phyloP scores from a whole-genome alignment of 768 basidiomycete genomes.

The Leccinum arenicola region DNA sequence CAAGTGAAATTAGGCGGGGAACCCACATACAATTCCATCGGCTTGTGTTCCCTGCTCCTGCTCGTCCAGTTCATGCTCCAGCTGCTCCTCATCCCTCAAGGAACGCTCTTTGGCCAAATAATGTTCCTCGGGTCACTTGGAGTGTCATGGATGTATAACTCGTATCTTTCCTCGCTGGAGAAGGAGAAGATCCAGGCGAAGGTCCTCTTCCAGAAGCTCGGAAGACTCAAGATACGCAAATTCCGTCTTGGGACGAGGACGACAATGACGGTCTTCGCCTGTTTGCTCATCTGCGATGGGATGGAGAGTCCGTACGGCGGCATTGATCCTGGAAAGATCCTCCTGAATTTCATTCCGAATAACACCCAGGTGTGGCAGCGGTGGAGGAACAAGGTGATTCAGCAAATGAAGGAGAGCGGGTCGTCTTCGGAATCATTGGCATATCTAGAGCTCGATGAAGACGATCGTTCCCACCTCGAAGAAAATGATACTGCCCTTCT shows the following conservation, averaged over 20 bases:
- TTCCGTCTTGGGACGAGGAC: slow-evolving; percentile 24
- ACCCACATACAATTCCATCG: slow-evolving; percentile 19
- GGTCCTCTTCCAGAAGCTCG: slow-evolving; percentile 17
- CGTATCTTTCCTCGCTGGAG: slow-evolving; percentile 38
- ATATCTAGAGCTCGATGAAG: slow-evolving; percentile 1
- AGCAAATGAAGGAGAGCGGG: slow-evolving; percentile 13
- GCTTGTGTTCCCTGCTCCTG: slow-evolving; percentile 32
- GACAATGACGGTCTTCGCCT: slow-evolving; percentile 23
- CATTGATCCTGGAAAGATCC: slow-evolving; percentile 14
- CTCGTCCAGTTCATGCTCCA: slow-evolving; percentile 33
- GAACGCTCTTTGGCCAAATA: slow-evolving; percentile 33
- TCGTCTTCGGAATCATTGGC: not conserved
- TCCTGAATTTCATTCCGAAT: slow-evolving; percentile 22
- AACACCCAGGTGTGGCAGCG: slow-evolving; percentile 23
- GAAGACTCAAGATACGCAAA: slow-evolving; percentile 14
- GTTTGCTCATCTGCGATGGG: slow-evolving; percentile 25
- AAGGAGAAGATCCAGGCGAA: slow-evolving; percentile 27
- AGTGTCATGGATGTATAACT: slow-evolving; percentile 36
- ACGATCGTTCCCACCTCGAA: slow-evolving; percentile 9
- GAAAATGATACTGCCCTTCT: slow-evolving; percentile 14
- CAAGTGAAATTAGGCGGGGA: slow-evolving; percentile 13
- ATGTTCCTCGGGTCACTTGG: slow-evolving; percentile 33
- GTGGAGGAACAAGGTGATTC: slow-evolving; percentile 24
- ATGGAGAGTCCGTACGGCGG: slow-evolving; percentile 15
- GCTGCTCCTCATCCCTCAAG: slow-evolving; percentile 35